A percentile compares a stretch with the other conserved stretches of the same genome.
Evolutionary conservation across 495 filamentous ascomycete genomes (phyloP).

Genomic region (Trichoderma reesei): DNA sequence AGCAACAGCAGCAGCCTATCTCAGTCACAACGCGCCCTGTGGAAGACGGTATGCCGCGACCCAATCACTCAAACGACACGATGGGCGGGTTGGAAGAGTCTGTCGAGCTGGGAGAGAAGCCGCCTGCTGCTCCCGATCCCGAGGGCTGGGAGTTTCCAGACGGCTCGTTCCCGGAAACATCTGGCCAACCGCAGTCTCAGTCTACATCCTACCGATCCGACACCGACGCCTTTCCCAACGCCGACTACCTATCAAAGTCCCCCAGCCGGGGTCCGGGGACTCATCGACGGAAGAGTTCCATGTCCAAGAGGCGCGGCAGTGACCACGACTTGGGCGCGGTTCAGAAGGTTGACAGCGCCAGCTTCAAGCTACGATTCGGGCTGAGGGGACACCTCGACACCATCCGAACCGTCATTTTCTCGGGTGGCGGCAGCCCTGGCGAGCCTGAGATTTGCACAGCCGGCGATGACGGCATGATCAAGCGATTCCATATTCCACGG

Average conservation of each 20-base stretch:
- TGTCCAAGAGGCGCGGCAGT: constrained; percentile 48
- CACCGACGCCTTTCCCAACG: constrained; percentile 74
- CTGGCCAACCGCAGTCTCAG: constrained; percentile 31
- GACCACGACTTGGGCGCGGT: constrained; percentile 41
- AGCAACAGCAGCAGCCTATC: constrained; percentile 36
- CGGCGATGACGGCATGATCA: constrained; percentile 90
- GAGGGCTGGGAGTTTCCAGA: constrained; percentile 96
- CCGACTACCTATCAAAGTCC: constrained; percentile 72
- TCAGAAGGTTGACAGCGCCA: constrained; percentile 50
- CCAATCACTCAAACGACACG: constrained; percentile 48
- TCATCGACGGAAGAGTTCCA: constrained; percentile 76
- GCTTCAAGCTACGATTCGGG: constrained; percentile 88
- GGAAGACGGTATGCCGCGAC: constrained; percentile 48
- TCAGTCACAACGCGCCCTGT: constrained; percentile 29
- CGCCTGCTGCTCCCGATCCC: constrained; percentile 32
- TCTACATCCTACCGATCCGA: constrained; percentile 54
- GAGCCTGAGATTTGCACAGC: constrained; percentile 96
- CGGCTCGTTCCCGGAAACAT: constrained; percentile 38
- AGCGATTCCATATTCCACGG: constrained; percentile 88
- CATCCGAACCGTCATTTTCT: constrained; percentile 88
- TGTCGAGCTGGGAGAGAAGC: constrained; percentile 29
- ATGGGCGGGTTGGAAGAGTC: constrained; percentile 39
- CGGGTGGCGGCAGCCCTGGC: constrained; percentile 83
- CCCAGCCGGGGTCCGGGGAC: constrained; percentile 60
- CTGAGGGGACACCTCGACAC: constrained; percentile 88